A percentile compares a stretch with the other conserved stretches of the same genome.
Conservation (phyloP, 345 rosid genomes). For the Moricandia moricandioides region DNA sequence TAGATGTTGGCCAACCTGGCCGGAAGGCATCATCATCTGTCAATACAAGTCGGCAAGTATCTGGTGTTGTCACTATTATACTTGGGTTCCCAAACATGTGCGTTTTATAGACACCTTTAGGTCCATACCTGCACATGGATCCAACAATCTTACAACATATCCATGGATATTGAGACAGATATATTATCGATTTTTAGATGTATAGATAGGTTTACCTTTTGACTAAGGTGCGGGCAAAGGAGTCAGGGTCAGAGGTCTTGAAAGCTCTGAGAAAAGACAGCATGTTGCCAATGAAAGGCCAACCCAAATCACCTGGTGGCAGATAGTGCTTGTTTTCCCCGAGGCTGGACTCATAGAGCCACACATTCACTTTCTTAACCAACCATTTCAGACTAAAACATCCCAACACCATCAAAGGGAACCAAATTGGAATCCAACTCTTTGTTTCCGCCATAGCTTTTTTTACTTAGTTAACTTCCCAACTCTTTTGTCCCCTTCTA, state of each 20-base stretch:
- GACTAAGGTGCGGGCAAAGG: slow-evolving; percentile 34
- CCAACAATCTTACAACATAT: not conserved
- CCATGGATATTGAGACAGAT: not conserved
- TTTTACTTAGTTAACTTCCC: not conserved
- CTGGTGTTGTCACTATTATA: slow-evolving; percentile 72
- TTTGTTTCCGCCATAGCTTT: slow-evolving; percentile 26
- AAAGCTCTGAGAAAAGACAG: slow-evolving; percentile 44
- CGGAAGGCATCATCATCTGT: slow-evolving; percentile 65
- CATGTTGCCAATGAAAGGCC: slow-evolving; percentile 53
- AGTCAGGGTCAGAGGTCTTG: slow-evolving; percentile 48
- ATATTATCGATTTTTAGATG: not conserved
- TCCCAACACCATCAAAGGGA: slow-evolving; percentile 20
- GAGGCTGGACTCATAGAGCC: slow-evolving; percentile 34
- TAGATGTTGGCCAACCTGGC: slow-evolving; percentile 82
- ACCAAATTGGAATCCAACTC: slow-evolving; percentile 19
- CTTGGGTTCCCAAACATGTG: slow-evolving; percentile 92
- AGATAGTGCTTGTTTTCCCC: slow-evolving; percentile 39
- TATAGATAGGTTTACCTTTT: slow-evolving; percentile 26
- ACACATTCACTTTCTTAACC: slow-evolving; percentile 37
- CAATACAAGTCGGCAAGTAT: slow-evolving; percentile 57
- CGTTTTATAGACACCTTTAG: slow-evolving; percentile 62
- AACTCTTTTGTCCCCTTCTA: slow-evolving; percentile 7
- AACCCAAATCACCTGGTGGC: slow-evolving; percentile 53
- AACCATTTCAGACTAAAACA: slow-evolving; percentile 31
- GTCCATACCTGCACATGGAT: slow-evolving; percentile 54